Conservation (phyloP, 345 rosid genomes). For the Gossypium bickii region DNA sequence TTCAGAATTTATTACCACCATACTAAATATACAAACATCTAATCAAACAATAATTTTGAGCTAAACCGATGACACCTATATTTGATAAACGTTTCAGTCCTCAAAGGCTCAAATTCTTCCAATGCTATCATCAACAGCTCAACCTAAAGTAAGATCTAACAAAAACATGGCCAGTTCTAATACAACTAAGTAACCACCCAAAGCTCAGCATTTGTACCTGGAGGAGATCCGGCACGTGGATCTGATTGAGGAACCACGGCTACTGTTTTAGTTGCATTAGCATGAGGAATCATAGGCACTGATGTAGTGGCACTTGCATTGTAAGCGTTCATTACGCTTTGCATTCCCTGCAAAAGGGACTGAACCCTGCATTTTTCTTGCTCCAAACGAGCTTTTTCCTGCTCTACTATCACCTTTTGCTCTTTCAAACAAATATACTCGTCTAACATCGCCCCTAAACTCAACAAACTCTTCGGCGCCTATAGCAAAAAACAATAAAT, state of each 20-base stretch:
- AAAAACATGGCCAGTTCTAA: not conserved
- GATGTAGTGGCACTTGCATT: constrained; percentile 36
- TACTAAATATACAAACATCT: not conserved
- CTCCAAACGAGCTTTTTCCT: constrained; percentile 55
- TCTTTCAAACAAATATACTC: constrained; percentile 75
- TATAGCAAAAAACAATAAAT: not conserved
- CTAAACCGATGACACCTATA: not conserved
- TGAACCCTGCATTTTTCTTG: constrained; percentile 68
- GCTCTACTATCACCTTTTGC: constrained; percentile 61
- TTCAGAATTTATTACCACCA: not conserved
- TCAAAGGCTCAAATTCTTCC: not conserved
- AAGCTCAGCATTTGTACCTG: constrained; percentile 25
- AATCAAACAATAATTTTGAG: not conserved
- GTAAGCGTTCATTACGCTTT: constrained; percentile 61
- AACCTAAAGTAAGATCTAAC: not conserved
- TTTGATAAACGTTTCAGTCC: not conserved
- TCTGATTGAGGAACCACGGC: constrained; percentile 24
- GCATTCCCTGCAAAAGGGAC: constrained; percentile 64
- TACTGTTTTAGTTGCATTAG: constrained; percentile 13
- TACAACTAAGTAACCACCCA: not conserved
- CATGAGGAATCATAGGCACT: constrained; percentile 29
- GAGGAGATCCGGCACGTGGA: constrained; percentile 26
- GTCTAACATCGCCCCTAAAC: constrained; percentile 55
- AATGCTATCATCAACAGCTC: not conserved
- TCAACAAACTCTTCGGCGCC: constrained; percentile 75